Base-by-base conservation (phyloP, 2,329 filamentous ascomycete genomes). In the Penicillium sp. region DNA sequence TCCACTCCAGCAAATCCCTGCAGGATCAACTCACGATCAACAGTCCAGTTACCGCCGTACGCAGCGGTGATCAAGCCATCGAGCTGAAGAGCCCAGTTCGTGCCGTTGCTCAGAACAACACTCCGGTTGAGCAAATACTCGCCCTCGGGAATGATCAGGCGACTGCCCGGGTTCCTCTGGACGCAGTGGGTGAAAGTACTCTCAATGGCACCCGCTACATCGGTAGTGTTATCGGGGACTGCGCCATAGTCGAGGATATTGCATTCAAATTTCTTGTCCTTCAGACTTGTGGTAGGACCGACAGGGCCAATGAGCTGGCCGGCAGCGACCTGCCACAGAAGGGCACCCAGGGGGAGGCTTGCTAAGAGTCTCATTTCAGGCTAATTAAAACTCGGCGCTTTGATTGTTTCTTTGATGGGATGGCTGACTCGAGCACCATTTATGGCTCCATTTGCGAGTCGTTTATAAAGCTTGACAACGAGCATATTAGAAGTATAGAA, bases 1-100 rank as follows among this genome's bases (percentile, higher is more conserved):
- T 68, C 59, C 20, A 59, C 61, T 3, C 66, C 68, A 5, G 66
- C 68, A 55, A 55, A 64, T 2, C 67, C 67, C 38, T 69, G 61
- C 55, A 71, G 63, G 30, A 70, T 63, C 49, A 66, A 61, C 61
- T 61, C 61, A 64, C 68, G 65, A 11, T 62, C 60, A 52, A 69
- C 63, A 5, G 58, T 58, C 63, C 64, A 71, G 35, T 68, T 64
- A 2, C 66, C 62, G 23, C 61, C 63, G 48, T 69, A 71, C 3
- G 65, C 63, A 46, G 66, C 62, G 1, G 65, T 70, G n/a, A 70
- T 62, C 30, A 73, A 59, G 3, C 71, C 71, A 56, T 74, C 71
- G 23, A 64, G 48, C 55, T 63, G 70, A 18, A 74, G 60, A 5
- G 71, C 71, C 63, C 68, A 73, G n/a, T 67, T 65, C 7, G 66